These are phyloP conservation scores for Golubevia sp. DNA, from an alignment of 1,284 basidiomycete genomes.

Conservation along the genomic window DNA sequence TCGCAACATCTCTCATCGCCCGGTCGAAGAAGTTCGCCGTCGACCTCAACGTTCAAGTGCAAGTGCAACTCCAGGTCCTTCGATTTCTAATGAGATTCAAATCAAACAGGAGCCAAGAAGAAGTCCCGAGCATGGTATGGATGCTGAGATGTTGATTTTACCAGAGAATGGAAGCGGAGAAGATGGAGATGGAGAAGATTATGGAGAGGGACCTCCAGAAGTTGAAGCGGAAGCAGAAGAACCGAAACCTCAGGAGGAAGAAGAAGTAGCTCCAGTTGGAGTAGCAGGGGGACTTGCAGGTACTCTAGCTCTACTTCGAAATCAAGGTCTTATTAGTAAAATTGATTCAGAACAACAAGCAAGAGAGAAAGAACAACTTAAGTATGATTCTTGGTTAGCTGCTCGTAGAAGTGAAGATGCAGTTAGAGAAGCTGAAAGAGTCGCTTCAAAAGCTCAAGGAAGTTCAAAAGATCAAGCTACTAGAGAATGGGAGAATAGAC, in stretches of 20 bases:
- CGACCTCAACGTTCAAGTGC: conserved; percentile 57
- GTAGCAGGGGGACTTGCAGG: conserved; percentile 69
- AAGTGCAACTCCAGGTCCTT: conserved; percentile 25
- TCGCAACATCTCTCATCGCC: conserved; percentile 73
- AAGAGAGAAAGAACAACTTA: conserved; percentile 79
- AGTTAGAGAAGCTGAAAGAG: conserved; percentile 78
- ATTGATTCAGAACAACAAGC: conserved; percentile 72
- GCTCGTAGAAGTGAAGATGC: conserved; percentile 77
- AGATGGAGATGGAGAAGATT: conserved; percentile 68
- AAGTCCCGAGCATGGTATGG: conserved; percentile 6
- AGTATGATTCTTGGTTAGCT: conserved; percentile 87
- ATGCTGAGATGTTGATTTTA: conserved; percentile 1
- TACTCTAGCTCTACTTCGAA: conserved; percentile 82
- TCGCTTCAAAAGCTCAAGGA: conserved; percentile 57
- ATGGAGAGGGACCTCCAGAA: conserved; percentile 68
- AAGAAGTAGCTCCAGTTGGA: conserved; percentile 63
- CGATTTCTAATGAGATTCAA: conserved; percentile 69
- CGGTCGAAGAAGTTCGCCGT: conserved; percentile 60
- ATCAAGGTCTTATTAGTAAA: conserved; percentile 83
- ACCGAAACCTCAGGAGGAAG: conserved; percentile 67
- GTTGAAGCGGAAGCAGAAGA: background rate
- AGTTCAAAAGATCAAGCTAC: conserved; percentile 81
- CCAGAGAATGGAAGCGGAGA: conserved; percentile 47
- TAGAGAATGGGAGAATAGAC: conserved; percentile 89
- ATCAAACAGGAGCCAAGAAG: conserved; percentile 64